phyloP scores from a whole-genome alignment of 1,139 yeast species.

The Groenewaldozyma sp. region DNA sequence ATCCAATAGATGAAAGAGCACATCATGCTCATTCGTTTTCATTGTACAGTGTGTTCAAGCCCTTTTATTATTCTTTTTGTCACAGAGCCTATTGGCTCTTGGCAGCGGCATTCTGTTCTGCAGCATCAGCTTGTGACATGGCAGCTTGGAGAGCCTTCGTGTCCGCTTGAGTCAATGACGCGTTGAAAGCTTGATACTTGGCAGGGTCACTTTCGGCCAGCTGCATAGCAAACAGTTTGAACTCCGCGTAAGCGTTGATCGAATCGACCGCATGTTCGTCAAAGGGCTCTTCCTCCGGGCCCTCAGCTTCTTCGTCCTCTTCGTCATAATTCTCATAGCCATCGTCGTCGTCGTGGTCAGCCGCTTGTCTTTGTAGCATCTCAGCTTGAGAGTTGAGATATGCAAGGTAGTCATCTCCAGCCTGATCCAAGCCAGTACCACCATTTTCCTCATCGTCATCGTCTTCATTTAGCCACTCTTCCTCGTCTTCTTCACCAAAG shows the following conservation, averaged over 20 bases:
- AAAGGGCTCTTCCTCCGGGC: conserved; percentile 70
- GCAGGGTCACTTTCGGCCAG: conserved; percentile 26
- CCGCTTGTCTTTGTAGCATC: conserved; percentile 8
- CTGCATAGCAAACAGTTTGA: conserved; percentile 36
- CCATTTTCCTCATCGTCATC: conserved; percentile 37
- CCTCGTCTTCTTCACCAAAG: conserved; percentile 36
- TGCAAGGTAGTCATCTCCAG: conserved; percentile 28
- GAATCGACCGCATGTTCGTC: conserved; percentile 69
- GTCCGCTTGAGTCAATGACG: conserved; percentile 26
- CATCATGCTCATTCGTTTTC: background rate
- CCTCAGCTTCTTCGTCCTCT: conserved; percentile 42
- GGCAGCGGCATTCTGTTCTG: no score
- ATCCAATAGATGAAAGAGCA: no score
- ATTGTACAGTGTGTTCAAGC: background rate
- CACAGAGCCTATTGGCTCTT: no score
- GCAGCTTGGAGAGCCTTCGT: conserved; percentile 27
- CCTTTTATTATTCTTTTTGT: no score
- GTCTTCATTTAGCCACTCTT: conserved; percentile 37
- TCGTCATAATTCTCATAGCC: conserved; percentile 9
- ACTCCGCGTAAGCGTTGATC: conserved; percentile 51
- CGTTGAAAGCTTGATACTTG: conserved; percentile 25
- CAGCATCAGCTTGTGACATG: no score
- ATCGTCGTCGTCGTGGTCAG: conserved; percentile 11
- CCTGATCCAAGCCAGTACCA: conserved; percentile 28
- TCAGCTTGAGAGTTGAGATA: conserved; percentile 23